Evolutionary conservation across 2,329 filamentous ascomycete species (phyloP).

Genomic region (Fusarium sp.): DNA sequence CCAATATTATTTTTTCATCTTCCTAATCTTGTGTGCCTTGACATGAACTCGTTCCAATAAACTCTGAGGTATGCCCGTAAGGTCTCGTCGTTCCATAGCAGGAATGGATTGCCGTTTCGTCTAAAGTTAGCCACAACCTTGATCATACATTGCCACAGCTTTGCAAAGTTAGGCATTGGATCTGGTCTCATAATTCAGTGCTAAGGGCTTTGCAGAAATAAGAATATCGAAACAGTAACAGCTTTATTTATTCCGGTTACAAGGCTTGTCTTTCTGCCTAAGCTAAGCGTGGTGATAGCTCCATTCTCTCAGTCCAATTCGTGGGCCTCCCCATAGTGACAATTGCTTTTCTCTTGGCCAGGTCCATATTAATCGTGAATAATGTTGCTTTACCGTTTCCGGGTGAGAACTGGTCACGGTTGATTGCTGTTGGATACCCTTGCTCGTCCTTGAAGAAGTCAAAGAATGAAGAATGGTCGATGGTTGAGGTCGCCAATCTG

Average conservation of each 20-base stretch:
- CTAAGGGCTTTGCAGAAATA: accelerated
- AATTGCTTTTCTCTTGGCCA: neutral
- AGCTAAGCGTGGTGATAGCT: neutral
- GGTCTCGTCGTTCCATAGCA: neutral
- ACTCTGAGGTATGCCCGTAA: neutral
- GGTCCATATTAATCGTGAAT: slow-evolving; percentile 36
- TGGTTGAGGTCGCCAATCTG: neutral
- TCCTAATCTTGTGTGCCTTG: too few relatives aligned
- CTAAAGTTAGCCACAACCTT: too few relatives aligned
- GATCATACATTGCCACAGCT: accelerated
- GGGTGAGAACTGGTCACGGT: slow-evolving; percentile 1
- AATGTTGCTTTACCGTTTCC: slow-evolving; percentile 16
- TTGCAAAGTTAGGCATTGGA: accelerated
- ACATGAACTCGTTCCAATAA: too few relatives aligned
- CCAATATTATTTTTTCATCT: too few relatives aligned
- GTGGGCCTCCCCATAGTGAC: slow-evolving; percentile 27
- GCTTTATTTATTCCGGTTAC: neutral
- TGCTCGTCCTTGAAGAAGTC: slow-evolving; percentile 35
- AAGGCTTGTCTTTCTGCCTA: too few relatives aligned
- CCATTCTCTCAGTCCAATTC: slow-evolving; percentile 1
- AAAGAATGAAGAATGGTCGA: slow-evolving; percentile 5
- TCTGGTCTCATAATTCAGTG: accelerated
- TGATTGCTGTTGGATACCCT: slow-evolving; percentile 29
- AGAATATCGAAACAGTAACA: neutral
- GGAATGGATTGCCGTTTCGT: neutral